phyloP scores from a whole-genome alignment of 768 basidiomycete genomes.

The Mycena rosella region DNA sequence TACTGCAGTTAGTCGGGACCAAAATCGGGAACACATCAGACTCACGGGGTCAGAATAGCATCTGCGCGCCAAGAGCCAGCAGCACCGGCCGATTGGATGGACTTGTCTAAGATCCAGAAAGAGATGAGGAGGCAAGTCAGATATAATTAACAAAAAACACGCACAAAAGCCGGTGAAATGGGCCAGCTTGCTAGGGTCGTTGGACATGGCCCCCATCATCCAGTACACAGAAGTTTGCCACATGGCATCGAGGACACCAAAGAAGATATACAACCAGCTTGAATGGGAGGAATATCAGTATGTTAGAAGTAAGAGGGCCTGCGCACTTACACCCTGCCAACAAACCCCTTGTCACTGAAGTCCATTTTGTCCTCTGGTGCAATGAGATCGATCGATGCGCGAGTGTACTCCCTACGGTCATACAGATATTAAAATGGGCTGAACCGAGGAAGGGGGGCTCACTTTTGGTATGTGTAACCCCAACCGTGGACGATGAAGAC shows the following conservation, averaged over 20 bases:
- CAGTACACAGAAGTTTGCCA: conserved; percentile 90
- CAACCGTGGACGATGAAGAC: conserved; percentile 80
- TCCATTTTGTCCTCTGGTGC: conserved; percentile 23
- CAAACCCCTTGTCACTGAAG: conserved; percentile 57
- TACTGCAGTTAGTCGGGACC: conserved; percentile 41
- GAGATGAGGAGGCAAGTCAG: not conserved
- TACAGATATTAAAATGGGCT: conserved; percentile 5
- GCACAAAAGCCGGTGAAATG: conserved; percentile 86
- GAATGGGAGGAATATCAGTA: not conserved
- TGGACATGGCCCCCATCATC: conserved; percentile 90
- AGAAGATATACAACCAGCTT: conserved; percentile 74
- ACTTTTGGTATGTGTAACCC: conserved; percentile 85
- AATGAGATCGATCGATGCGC: conserved; percentile 52
- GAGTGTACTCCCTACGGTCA: conserved; percentile 66
- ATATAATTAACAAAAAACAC: conserved; percentile 43
- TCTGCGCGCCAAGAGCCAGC: conserved; percentile 82
- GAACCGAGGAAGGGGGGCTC: conserved; percentile 36
- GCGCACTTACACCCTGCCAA: conserved; percentile 54
- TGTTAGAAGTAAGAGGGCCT: not conserved
- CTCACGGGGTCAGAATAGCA: conserved; percentile 71
- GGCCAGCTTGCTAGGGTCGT: conserved; percentile 83
- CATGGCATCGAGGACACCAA: conserved; percentile 83
- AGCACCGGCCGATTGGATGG: conserved; percentile 81
- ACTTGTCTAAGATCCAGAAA: conserved; percentile 63
- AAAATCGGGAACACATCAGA: conserved; percentile 27